Evolutionary conservation across 164 flowering plant genomes (phyloP).

Genomic region (Annona squamosa): DNA sequence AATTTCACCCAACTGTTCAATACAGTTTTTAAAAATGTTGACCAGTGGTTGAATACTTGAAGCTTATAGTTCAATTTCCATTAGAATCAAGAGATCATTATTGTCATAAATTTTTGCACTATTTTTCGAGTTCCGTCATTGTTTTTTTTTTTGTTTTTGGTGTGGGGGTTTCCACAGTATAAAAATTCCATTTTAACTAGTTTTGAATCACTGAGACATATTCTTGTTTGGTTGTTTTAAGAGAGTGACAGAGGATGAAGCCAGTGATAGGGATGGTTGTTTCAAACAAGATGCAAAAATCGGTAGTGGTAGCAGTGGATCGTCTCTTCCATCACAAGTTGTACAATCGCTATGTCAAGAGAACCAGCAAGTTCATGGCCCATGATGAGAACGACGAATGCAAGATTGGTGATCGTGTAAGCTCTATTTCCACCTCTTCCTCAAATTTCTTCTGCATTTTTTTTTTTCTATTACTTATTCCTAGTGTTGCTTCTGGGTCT

Average conservation of each 20-base stretch:
- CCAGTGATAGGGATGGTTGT: conserved; percentile 56
- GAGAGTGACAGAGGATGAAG: conserved; percentile 6
- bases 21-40: no score
- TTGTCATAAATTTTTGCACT: no score
- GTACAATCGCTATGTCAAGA: conserved; percentile 78
- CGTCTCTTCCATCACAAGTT: conserved; percentile 73
- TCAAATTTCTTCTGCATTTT: background rate
- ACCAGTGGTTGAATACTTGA: no score
- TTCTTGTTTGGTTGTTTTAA: no score
- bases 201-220: no score
- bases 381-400: conserved; percentile 70
- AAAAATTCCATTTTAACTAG: no score
- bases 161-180: no score
- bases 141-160: no score
- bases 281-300: conserved; percentile 90
- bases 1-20: no score
- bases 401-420: conserved; percentile 84
- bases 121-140: no score
- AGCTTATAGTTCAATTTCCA: no score
- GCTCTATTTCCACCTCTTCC: background rate
- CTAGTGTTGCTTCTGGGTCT: background rate
- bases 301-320: conserved; percentile 94
- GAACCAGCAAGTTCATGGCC: conserved; percentile 97
- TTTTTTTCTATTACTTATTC: background rate
- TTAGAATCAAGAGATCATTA: no score